phyloP scores from a whole-genome alignment of 2,329 filamentous ascomycete species.

The Magnaporthiopsis rhizophila region DNA sequence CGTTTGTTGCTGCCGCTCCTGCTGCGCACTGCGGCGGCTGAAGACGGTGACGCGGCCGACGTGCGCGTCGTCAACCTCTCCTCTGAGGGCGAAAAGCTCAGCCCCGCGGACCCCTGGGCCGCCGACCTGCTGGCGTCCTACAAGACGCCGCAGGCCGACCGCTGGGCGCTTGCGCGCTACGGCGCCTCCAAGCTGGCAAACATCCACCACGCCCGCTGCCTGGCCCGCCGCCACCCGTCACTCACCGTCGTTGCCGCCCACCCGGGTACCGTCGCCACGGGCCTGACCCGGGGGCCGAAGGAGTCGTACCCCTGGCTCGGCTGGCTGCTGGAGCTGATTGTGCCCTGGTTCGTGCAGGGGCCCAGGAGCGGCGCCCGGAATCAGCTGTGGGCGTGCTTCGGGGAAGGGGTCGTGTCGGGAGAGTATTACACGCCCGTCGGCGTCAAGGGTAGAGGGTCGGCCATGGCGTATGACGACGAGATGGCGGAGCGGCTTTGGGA shows the following conservation, averaged over 20 bases:
- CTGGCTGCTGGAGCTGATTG: not conserved
- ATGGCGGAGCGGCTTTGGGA: constrained; percentile 21
- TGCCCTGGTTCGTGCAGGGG: constrained; percentile 10
- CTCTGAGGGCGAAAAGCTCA: constrained; percentile 11
- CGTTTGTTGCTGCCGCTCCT: constrained; percentile 24
- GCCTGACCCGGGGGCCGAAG: constrained; percentile 15
- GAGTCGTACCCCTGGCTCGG: constrained; percentile 8
- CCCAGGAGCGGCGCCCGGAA: constrained; percentile 25
- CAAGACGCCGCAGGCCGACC: constrained; percentile 14
- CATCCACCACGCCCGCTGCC: constrained; percentile 27
- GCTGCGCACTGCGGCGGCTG: constrained; percentile 13
- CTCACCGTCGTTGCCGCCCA: constrained; percentile 2
- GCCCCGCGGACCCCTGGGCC: constrained; percentile 12
- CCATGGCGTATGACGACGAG: constrained; percentile 15
- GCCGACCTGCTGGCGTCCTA: constrained; percentile 16
- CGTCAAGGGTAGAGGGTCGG: constrained; percentile 12
- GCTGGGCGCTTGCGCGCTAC: constrained; percentile 22
- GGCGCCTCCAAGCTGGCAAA: constrained; percentile 39
- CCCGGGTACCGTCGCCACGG: constrained; percentile 5
- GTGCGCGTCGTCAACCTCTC: constrained; percentile 20
- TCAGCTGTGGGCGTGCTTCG: constrained; percentile 33
- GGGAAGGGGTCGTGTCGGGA: constrained; percentile 22
- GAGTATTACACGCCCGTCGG: constrained; percentile 27
- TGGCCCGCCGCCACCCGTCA: constrained; percentile 12
- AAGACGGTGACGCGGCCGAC: constrained; percentile 8